Percentiles rank a stretch among this genome's conserved stretches.
phyloP scores from a whole-genome alignment of 176 grass and related monocot genomes.

The Carex kokanica region DNA sequence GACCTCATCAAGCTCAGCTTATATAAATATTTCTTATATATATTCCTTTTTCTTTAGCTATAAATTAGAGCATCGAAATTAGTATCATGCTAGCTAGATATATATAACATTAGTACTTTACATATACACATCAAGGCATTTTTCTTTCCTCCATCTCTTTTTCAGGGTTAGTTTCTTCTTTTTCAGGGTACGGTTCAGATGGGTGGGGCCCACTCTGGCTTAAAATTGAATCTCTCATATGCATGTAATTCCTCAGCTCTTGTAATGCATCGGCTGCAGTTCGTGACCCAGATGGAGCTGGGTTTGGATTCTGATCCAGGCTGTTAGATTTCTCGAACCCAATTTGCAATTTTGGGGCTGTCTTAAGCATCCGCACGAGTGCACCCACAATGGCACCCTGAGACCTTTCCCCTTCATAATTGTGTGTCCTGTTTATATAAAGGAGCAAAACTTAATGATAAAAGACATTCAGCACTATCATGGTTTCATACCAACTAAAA shows the following conservation, averaged over 20 bases:
- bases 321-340: slow-evolving; percentile 36
- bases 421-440: slow-evolving; percentile 36
- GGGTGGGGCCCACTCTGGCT: slow-evolving; percentile 16
- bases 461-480: background rate
- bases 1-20: background rate
- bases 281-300: slow-evolving; percentile 29
- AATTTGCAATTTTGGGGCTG: slow-evolving; percentile 53
- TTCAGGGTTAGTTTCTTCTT: slow-evolving; percentile 28
- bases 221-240: slow-evolving; percentile 47
- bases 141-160: slow-evolving; percentile 24
- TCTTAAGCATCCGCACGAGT: slow-evolving; percentile 59
- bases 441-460: background rate
- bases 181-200: background rate
- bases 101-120: slow-evolving; percentile 35
- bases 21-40: slow-evolving; percentile 17
- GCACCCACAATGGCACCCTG: slow-evolving; percentile 55
- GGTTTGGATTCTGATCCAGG: slow-evolving; percentile 29
- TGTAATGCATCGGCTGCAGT: slow-evolving; percentile 52
- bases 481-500: background rate
- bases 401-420: slow-evolving; percentile 43
- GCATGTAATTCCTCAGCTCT: slow-evolving; percentile 61
- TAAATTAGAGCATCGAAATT: slow-evolving; percentile 16
- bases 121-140: slow-evolving; percentile 42
- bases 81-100: slow-evolving; percentile 18
- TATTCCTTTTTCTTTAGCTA: slow-evolving; percentile 15